These are phyloP conservation scores for Alternaria solani DNA, from an alignment of 2,329 filamentous ascomycete genomes.

Conservation along the genomic window DNA sequence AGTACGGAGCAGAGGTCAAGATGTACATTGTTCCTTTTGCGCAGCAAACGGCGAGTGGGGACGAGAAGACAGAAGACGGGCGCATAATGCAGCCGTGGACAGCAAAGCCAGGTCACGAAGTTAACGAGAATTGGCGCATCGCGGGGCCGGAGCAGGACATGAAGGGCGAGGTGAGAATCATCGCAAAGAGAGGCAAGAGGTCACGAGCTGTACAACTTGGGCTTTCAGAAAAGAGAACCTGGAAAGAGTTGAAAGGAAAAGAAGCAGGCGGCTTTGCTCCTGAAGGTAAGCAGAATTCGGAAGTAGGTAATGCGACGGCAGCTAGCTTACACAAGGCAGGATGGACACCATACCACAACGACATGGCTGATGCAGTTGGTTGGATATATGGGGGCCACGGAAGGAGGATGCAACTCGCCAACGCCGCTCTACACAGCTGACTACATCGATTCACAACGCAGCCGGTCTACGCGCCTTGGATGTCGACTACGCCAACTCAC, in stretches of 20 bases:
- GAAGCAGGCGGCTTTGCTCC: slow-evolving; percentile 33
- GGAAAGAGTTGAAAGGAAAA: slow-evolving; percentile 43
- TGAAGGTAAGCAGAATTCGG: slow-evolving; percentile 32
- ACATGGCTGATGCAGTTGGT: slow-evolving; percentile 47
- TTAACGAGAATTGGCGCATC: slow-evolving; percentile 38
- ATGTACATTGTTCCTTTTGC: slow-evolving; percentile 43
- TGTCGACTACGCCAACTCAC: slow-evolving; percentile 7
- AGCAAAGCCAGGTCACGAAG: slow-evolving; percentile 41
- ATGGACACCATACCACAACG: slow-evolving; percentile 46
- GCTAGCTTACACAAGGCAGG: slow-evolving; percentile 25
- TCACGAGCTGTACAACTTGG: slow-evolving; percentile 37
- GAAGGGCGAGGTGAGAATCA: slow-evolving; percentile 44
- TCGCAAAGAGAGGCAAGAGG: slow-evolving; percentile 41
- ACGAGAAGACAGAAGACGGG: slow-evolving; percentile 26
- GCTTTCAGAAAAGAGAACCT: slow-evolving; percentile 35
- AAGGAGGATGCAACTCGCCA: slow-evolving; percentile 42
- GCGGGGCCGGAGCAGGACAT: slow-evolving; percentile 41
- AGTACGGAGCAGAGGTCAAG: slow-evolving; percentile 40
- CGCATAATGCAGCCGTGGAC: slow-evolving; percentile 39
- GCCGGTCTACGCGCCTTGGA: slow-evolving; percentile 11
- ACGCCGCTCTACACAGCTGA: slow-evolving; percentile 33
- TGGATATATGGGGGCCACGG: slow-evolving; percentile 49
- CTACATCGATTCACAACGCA: slow-evolving; percentile 18
- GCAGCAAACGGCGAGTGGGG: slow-evolving; percentile 21
- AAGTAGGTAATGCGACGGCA: not conserved